These are phyloP conservation scores for Sicyos baderoa DNA, from an alignment of 306 rosid genomes.

Conservation along the genomic window DNA sequence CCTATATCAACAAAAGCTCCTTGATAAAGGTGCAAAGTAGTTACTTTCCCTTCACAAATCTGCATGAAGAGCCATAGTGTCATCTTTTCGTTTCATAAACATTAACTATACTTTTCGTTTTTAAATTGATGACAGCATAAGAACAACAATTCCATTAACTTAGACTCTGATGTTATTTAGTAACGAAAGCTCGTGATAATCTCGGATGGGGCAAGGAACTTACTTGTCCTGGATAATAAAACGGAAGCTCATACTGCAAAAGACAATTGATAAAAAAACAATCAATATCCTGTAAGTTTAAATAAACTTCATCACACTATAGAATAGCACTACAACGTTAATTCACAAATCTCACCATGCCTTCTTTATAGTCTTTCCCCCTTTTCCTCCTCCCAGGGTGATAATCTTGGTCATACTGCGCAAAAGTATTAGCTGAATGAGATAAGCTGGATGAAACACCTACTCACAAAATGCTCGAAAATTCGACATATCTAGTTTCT, in stretches of 20 bases:
- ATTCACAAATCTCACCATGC: slow-evolving; percentile 51
- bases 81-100: not conserved
- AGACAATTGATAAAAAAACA: slow-evolving; percentile 25
- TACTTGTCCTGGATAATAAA: slow-evolving; percentile 96
- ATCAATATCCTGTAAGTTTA: slow-evolving; percentile 16
- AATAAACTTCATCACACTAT: not conserved
- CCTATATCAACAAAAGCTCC: slow-evolving; percentile 99
- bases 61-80: slow-evolving; percentile 32
- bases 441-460: not conserved
- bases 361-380: slow-evolving; percentile 91
- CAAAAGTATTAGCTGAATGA: not conserved
- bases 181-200: not conserved
- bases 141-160: not conserved
- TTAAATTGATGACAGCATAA: not conserved
- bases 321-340: not conserved
- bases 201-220: slow-evolving; percentile 24
- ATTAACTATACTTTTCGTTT: not conserved
- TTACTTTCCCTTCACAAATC: slow-evolving; percentile 83
- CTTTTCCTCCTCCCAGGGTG: slow-evolving; percentile 93
- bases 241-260: slow-evolving; percentile 95
- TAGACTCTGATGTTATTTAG: not conserved
- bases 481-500: not conserved
- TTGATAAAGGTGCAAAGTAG: slow-evolving; percentile 78
- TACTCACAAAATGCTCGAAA: not conserved
- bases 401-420: slow-evolving; percentile 85